phyloP scores from a whole-genome alignment of 2,329 filamentous ascomycete species.

The Diaporthe sp. region DNA sequence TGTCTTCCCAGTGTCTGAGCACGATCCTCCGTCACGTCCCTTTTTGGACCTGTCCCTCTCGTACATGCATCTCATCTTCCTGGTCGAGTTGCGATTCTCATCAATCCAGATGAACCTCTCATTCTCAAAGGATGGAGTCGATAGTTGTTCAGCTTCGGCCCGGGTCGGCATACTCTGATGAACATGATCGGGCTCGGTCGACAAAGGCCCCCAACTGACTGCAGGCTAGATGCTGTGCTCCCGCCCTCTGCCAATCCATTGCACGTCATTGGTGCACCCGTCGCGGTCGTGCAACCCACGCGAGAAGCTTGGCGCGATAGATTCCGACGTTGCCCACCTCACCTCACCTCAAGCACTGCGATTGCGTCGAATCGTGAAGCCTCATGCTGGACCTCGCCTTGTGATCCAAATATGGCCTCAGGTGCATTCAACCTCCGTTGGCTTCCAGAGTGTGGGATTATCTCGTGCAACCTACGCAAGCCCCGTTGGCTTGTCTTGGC shows the following conservation, averaged over 20 bases:
- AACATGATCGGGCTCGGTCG: neutral
- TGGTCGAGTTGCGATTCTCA: neutral
- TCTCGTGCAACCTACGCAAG: neutral
- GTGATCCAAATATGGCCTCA: neutral
- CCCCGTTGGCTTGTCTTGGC: neutral
- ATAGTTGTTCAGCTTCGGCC: neutral
- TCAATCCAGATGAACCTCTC: neutral
- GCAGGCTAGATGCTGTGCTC: conserved; percentile 1
- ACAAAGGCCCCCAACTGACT: neutral
- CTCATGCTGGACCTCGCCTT: neutral
- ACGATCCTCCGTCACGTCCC: neutral
- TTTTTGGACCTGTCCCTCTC: too few relatives aligned
- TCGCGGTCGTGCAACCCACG: neutral
- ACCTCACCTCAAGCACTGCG: too few relatives aligned
- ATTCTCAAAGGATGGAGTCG: neutral
- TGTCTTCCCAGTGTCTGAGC: neutral
- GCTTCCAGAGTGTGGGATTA: neutral
- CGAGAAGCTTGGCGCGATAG: conserved; percentile 19
- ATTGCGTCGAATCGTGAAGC: neutral
- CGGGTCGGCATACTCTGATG: neutral
- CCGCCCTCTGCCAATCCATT: neutral
- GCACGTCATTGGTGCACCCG: conserved; percentile 4
- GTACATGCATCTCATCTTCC: neutral
- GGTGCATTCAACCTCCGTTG: neutral
- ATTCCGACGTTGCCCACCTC: neutral